phyloP scores from a whole-genome alignment of 208 protist genomes.

The Wallacemonas sp. region DNA sequence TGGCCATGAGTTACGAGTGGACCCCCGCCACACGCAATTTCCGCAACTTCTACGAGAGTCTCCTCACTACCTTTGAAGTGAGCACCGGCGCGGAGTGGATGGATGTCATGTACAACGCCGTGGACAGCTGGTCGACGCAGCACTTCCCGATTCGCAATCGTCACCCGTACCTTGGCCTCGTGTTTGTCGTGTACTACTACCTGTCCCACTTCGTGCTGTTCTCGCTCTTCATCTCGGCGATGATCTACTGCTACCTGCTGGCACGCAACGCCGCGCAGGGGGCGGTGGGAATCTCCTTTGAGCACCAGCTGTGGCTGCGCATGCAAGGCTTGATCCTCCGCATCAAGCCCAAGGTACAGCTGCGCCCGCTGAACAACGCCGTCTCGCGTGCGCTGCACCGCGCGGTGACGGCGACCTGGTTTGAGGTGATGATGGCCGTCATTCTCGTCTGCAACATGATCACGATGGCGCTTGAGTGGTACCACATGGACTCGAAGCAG shows the following conservation, averaged over 20 bases:
- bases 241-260: conserved; percentile 90
- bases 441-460: conserved; percentile 78
- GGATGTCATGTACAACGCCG: conserved; percentile 80
- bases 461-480: conserved; percentile 88
- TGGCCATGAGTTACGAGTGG: conserved; percentile 38
- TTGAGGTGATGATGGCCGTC: conserved; percentile 69
- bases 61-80: conserved; percentile 89
- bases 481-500: conserved; percentile 55
- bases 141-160: conserved; percentile 45
- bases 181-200: conserved; percentile 92
- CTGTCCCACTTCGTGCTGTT: conserved; percentile 87
- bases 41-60: conserved; percentile 85
- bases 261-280: conserved; percentile 65
- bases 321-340: conserved; percentile 75
- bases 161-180: conserved; percentile 74
- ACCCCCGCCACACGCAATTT: conserved; percentile 73
- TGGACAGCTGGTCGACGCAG: conserved; percentile 64
- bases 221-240: conserved; percentile 85
- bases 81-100: conserved; percentile 89
- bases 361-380: conserved; percentile 56
- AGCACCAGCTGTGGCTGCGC: conserved; percentile 79
- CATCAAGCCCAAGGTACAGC: conserved; percentile 47
- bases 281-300: conserved; percentile 51
- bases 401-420: conserved; percentile 41
- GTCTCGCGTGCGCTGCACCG: conserved; percentile 60